A percentile compares a stretch with the other conserved stretches of the same genome.
These are phyloP conservation scores for Lycium barbarum DNA, from an alignment of 257 asterid genomes.

Conservation along the genomic window DNA sequence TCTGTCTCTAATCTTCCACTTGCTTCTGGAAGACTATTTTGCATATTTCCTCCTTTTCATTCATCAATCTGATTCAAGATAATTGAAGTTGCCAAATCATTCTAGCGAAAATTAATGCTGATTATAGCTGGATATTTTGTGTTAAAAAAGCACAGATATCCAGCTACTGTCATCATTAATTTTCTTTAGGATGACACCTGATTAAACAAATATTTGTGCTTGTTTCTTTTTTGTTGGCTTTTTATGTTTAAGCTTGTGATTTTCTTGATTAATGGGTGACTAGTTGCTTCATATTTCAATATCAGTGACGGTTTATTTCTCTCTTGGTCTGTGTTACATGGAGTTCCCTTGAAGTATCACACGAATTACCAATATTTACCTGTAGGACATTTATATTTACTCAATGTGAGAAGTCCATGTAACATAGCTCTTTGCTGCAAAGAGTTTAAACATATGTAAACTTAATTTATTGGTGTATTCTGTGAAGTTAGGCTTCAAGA, in stretches of 20 bases:
- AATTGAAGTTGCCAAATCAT: not conserved
- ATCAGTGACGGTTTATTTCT: not conserved
- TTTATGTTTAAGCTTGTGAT: no score
- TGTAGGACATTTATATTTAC: not conserved
- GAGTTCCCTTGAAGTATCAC: no score
- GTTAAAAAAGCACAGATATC: no score
- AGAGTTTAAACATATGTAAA: not conserved
- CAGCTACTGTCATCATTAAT: no score
- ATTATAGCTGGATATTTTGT: no score
- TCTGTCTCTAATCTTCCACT: not conserved
- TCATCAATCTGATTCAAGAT: not conserved
- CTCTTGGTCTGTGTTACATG: no score
- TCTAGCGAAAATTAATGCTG: no score
- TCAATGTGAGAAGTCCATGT: not conserved
- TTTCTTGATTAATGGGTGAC: no score
- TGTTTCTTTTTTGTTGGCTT: no score
- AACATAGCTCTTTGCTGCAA: not conserved
- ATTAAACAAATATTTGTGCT: no score
- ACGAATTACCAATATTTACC: not conserved
- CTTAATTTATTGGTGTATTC: not conserved
- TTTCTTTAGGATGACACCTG: no score
- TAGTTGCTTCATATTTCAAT: not conserved
- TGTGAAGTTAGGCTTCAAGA: not conserved
- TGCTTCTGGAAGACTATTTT: not conserved
- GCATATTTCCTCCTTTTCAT: not conserved